These are phyloP conservation scores for Comarum palustre DNA, from an alignment of 306 rosid genomes.

Conservation along the genomic window DNA sequence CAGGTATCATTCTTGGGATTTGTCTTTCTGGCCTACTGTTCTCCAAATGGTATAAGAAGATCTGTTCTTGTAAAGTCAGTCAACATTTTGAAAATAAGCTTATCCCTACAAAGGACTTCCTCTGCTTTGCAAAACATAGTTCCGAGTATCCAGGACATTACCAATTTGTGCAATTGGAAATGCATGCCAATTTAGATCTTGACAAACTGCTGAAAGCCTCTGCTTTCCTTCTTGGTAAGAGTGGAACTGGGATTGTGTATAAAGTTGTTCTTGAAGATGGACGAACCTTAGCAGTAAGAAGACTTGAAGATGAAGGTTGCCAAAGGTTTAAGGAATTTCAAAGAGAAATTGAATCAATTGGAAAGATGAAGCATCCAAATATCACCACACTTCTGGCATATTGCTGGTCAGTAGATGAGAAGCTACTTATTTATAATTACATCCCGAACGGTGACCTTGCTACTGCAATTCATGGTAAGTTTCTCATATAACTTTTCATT, in stretches of 20 bases:
- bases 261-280: slow-evolving; percentile 93
- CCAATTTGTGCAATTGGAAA: slow-evolving; percentile 74
- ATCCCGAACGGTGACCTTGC: slow-evolving; percentile 83
- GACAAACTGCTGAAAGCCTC: slow-evolving; percentile 96
- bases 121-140: slow-evolving; percentile 68
- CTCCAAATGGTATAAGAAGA: slow-evolving; percentile 77
- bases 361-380: slow-evolving; percentile 82
- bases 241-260: slow-evolving; percentile 87
- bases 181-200: slow-evolving; percentile 70
- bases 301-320: slow-evolving; percentile 89
- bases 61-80: slow-evolving; percentile 44
- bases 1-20: slow-evolving; percentile 70
- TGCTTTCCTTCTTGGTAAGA: slow-evolving; percentile 85
- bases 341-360: slow-evolving; percentile 89
- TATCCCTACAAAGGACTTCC: slow-evolving; percentile 51
- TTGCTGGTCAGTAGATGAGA: slow-evolving; percentile 96
- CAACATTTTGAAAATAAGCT: slow-evolving; percentile 39
- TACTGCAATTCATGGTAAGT: slow-evolving; percentile 77
- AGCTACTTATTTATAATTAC: slow-evolving; percentile 83
- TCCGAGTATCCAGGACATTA: slow-evolving; percentile 71
- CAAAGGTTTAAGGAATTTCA: slow-evolving; percentile 91
- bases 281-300: slow-evolving; percentile 71
- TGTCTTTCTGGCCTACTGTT: slow-evolving; percentile 71
- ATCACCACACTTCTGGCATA: slow-evolving; percentile 73
- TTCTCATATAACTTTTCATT: neutral